These are phyloP conservation scores for Saccharomycopsis selenospora DNA, from an alignment of 805 yeast species.

Conservation along the genomic window DNA sequence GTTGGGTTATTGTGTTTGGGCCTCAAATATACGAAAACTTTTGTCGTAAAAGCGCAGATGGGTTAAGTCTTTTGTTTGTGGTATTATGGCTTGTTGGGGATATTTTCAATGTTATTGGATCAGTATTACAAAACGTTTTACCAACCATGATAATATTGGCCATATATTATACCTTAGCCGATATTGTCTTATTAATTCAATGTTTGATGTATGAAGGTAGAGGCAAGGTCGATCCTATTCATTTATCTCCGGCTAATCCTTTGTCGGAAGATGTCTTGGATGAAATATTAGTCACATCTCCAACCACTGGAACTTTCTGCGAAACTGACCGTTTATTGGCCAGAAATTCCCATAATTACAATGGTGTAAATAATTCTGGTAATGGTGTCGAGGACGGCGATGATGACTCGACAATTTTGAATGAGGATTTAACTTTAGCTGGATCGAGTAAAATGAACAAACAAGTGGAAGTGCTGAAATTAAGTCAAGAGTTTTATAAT, in stretches of 20 bases:
- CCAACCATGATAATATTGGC: slow-evolving; percentile 95
- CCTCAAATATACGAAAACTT: slow-evolving; percentile 95
- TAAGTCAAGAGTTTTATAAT: slow-evolving; percentile 23
- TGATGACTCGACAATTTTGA: slow-evolving; percentile 15
- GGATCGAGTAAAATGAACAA: not conserved
- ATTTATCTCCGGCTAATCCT: slow-evolving; percentile 85
- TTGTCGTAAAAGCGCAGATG: slow-evolving; percentile 78
- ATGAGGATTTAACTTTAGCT: not conserved
- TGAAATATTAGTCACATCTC: slow-evolving; percentile 44
- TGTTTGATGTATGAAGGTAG: slow-evolving; percentile 67
- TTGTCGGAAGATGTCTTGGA: slow-evolving; percentile 65
- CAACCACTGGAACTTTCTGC: slow-evolving; percentile 16
- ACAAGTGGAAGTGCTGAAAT: slow-evolving; percentile 1
- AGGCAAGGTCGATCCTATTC: slow-evolving; percentile 63
- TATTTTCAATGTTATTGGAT: slow-evolving; percentile 87
- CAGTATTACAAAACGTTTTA: slow-evolving; percentile 78
- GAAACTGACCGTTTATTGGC: not conserved
- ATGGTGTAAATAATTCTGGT: slow-evolving; percentile 14
- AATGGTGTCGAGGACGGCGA: slow-evolving; percentile 23
- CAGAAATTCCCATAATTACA: not conserved
- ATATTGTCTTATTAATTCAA: slow-evolving; percentile 74
- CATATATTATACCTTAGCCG: slow-evolving; percentile 87
- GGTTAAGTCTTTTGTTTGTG: slow-evolving; percentile 79
- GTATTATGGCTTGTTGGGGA: slow-evolving; percentile 92
- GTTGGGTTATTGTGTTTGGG: slow-evolving; percentile 97